phyloP scores from a whole-genome alignment of 2,329 filamentous ascomycete species.

The Fusarium sp. region DNA sequence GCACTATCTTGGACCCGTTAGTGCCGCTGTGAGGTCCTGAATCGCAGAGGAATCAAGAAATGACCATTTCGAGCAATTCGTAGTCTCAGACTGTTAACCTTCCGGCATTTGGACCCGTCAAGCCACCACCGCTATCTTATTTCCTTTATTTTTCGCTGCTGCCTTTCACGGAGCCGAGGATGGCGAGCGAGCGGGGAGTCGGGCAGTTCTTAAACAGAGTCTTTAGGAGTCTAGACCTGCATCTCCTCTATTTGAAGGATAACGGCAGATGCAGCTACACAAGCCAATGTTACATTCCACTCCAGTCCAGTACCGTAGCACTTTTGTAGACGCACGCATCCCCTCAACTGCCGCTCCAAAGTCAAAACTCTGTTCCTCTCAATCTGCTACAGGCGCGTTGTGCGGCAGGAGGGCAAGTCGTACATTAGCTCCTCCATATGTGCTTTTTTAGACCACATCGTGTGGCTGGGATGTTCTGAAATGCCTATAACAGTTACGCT shows the following conservation, averaged over 20 bases:
- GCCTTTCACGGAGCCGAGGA: not conserved
- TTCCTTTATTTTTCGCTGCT: not conserved
- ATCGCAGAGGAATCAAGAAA: not conserved
- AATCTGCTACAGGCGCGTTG: conserved; percentile 1
- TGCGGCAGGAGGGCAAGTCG: not conserved
- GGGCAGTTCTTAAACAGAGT: not conserved
- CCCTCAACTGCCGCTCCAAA: conserved; percentile 10
- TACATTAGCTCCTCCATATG: conserved; percentile 2
- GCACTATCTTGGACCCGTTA: not conserved
- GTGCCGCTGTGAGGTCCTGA: not conserved
- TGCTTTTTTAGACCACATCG: conserved; percentile 1
- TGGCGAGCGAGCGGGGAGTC: not conserved
- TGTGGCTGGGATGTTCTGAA: not conserved
- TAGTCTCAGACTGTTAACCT: conserved; percentile 2
- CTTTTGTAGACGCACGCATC: conserved; percentile 20
- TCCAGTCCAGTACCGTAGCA: not conserved
- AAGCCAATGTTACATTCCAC: not conserved
- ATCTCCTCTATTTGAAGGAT: conserved; percentile 18
- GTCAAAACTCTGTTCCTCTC: not conserved
- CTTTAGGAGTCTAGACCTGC: conserved; percentile 16
- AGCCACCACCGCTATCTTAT: conserved; percentile 24
- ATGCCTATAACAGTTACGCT: not conserved
- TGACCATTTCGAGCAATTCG: not conserved
- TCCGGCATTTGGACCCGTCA: conserved; percentile 9
- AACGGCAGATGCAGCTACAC: conserved; percentile 14